Base-by-base conservation (phyloP, 306 rosid species). In the Carpinus fangiana region DNA sequence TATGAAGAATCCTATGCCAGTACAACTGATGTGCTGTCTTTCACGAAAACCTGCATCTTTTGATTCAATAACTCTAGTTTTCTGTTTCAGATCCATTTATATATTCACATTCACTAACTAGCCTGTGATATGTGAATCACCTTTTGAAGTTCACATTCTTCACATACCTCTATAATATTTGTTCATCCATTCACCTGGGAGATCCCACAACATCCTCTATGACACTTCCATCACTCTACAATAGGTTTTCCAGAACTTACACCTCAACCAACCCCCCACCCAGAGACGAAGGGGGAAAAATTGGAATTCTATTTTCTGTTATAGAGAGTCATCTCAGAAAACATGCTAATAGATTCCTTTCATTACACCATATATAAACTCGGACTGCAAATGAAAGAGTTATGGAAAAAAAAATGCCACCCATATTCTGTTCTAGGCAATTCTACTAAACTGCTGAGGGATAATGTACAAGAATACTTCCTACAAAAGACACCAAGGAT, bases 1-100 rank as follows among this genome's bases (percentile, higher is more conserved):
- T 56, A 72, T 45, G 48, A 66, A 55, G 26, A 20, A 20, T 54
- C 31, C 46, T 45, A 38, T 31, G 73, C 65, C 48, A 45, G 57
- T 31, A 48, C 26, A 54, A 9, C 67, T 21, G 23, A 80, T 67
- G 48, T 55, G 56, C 66, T 59, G 55, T 69, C 73, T 54, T 10
- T 64, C 72, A 52, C 59, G 64, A 50, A 48, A 75, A 76, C 46
- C 78, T 51, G 54, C 70, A 75, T 68, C 65, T 45, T 72, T 28
- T 70, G 17, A 54, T 61, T 61, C 43, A 79, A 76, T 51, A 34
- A 21, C 71, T 62, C 61, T 46, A n/a, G 60, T 53, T 73, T 38
- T 1, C 7, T 18, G 13, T 23, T 60, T 51, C 34, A 74, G 53
- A 41, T 28, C 16, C 62, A 57, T 71, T 23, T 41, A 31, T n/a